These are phyloP conservation scores for Yamadazyma insecticola DNA, from an alignment of 805 yeast genomes.

Conservation along the genomic window DNA sequence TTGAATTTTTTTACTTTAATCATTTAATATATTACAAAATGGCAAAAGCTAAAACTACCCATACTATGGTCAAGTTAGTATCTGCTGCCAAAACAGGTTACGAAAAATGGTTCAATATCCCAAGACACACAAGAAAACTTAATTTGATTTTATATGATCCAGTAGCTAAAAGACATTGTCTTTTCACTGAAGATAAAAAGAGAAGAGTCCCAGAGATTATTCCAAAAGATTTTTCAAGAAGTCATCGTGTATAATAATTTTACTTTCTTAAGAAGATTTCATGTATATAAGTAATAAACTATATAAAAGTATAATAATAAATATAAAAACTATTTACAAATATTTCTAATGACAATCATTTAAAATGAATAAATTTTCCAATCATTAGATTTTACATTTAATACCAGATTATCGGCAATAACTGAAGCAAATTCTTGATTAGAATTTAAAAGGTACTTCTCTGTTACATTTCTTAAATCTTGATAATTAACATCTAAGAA, in stretches of 20 bases:
- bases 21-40: conserved; percentile 11
- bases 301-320: no score
- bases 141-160: conserved; percentile 87
- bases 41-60: conserved; percentile 66
- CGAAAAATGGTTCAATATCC: conserved; percentile 73
- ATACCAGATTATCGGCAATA: conserved; percentile 46
- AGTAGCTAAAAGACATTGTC: conserved; percentile 79
- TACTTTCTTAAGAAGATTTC: no score
- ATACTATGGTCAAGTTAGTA: conserved; percentile 76
- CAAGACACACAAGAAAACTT: conserved; percentile 75
- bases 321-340: background rate
- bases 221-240: conserved; percentile 31
- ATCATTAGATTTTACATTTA: no score
- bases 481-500: conserved; percentile 60
- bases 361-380: no score
- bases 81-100: conserved; percentile 91
- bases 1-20: no score
- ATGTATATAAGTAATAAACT: no score
- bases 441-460: conserved; percentile 48
- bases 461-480: conserved; percentile 65
- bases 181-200: conserved; percentile 84
- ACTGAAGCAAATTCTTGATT: conserved; percentile 32
- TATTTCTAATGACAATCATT: no score
- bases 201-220: conserved; percentile 61
- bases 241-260: conserved; percentile 15